Percentiles rank a stretch among this genome's conserved stretches.
Conservation (phyloP, 2,329 filamentous ascomycete genomes). For the Colletotrichum chrysophilum region DNA sequence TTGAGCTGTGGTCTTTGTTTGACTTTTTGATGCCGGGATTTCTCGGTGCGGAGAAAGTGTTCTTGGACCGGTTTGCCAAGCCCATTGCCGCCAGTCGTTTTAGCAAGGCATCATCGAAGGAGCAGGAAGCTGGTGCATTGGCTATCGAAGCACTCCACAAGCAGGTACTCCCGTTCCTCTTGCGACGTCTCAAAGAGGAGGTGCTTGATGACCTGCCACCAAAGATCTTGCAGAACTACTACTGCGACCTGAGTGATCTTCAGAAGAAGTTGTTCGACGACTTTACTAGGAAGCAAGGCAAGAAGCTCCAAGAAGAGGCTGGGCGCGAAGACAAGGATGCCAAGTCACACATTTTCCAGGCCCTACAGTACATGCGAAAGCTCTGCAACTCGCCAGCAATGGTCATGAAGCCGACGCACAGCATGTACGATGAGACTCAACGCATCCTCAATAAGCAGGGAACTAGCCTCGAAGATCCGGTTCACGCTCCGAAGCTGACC, state of each 20-base stretch:
- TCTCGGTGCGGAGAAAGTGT: slow-evolving; percentile 92
- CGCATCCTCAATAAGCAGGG: slow-evolving; percentile 78
- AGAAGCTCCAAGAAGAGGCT: slow-evolving; percentile 83
- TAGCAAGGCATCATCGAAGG: slow-evolving; percentile 96
- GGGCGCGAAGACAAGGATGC: slow-evolving; percentile 86
- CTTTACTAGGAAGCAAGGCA: slow-evolving; percentile 92
- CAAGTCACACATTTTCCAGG: slow-evolving; percentile 99
- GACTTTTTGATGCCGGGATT: slow-evolving; percentile 99
- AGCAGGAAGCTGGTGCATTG: slow-evolving; percentile 94
- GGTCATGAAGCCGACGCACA: slow-evolving; percentile 93
- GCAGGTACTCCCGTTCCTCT: slow-evolving; percentile 93
- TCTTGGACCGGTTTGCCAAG: slow-evolving; percentile 92
- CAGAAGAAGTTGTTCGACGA: slow-evolving; percentile 96
- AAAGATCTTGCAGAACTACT: slow-evolving; percentile 99
- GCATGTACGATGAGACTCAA: slow-evolving; percentile 88
- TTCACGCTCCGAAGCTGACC: slow-evolving; percentile 90
- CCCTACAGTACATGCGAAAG: slow-evolving; percentile 98
- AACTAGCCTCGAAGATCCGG: slow-evolving; percentile 81
- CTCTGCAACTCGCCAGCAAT: slow-evolving; percentile 97
- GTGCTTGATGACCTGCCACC: slow-evolving; percentile 94
- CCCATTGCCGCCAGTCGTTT: slow-evolving; percentile 94
- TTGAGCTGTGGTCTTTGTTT: slow-evolving; percentile 97
- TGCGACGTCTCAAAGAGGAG: slow-evolving; percentile 96
- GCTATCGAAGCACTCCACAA: slow-evolving; percentile 99
- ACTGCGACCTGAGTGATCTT: slow-evolving; percentile 94